Percentiles rank a stretch among this genome's conserved stretches.
Conservation (phyloP, 2,329 filamentous ascomycete genomes). For the Diaporthe sp. region DNA sequence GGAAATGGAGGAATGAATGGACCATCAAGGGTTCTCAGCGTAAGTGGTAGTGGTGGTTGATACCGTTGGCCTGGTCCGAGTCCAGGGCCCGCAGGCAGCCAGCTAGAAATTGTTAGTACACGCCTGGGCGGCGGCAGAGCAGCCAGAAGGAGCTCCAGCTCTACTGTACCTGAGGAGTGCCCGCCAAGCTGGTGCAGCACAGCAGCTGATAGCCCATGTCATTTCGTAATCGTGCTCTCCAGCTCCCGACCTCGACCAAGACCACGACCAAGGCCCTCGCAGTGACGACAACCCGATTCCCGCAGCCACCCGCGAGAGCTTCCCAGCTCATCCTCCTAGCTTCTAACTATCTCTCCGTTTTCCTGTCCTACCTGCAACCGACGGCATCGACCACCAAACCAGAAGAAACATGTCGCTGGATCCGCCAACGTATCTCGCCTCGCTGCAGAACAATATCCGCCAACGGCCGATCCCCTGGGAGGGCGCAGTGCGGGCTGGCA, state of each 20-base stretch:
- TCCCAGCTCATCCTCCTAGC: neutral
- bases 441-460: constrained; percentile 96
- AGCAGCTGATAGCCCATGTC: constrained; percentile 22
- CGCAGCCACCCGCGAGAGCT: neutral
- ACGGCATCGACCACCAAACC: neutral
- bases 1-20: neutral
- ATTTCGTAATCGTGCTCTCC: constrained; percentile 37
- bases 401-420: constrained; percentile 82
- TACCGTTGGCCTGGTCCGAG: neutral
- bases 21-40: too few species aligned
- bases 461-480: constrained; percentile 98
- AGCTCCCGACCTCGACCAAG: neutral
- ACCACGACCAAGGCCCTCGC: neutral
- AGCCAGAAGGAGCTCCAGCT: constrained; percentile 5
- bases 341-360: neutral
- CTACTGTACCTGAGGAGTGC: neutral
- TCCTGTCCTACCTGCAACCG: neutral
- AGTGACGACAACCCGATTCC: constrained; percentile 18
- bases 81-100: neutral
- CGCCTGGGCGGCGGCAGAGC: neutral
- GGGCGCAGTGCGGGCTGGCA: constrained; percentile 91
- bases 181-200: neutral
- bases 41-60: neutral
- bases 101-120: constrained; percentile 33
- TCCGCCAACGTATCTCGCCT: constrained; percentile 85